Percentiles rank a stretch among this genome's conserved stretches.
These are phyloP conservation scores for Bombardia bombarda DNA, from an alignment of 495 filamentous ascomycete species.

Conservation along the genomic window DNA sequence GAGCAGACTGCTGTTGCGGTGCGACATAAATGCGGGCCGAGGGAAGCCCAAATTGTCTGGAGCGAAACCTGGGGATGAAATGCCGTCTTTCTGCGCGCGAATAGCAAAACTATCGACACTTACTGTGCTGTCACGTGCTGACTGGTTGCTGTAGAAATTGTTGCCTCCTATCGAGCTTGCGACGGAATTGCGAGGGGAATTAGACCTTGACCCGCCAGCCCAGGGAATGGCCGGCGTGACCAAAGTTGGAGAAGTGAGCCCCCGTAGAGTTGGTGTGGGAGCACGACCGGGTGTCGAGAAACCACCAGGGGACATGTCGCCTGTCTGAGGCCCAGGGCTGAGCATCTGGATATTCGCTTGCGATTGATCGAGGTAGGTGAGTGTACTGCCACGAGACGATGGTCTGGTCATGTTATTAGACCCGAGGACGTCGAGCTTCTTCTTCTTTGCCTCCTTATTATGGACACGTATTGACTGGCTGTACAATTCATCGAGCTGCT, in stretches of 20 bases:
- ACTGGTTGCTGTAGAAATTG: conserved; percentile 10
- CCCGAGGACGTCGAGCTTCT: conserved; percentile 14
- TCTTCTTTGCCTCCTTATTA: conserved; percentile 22
- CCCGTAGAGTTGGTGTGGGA: conserved; percentile 3
- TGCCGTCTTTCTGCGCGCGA: conserved; percentile 29
- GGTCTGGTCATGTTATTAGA: conserved; percentile 11
- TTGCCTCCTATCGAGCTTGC: conserved; percentile 17
- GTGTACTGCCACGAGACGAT: conserved; percentile 16
- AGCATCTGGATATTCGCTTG: conserved; percentile 7
- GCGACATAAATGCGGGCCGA: conserved; percentile 17
- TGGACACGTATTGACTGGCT: conserved; percentile 37
- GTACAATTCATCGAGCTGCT: conserved; percentile 54
- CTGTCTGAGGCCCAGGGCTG: conserved; percentile 12
- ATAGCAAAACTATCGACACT: conserved; percentile 32
- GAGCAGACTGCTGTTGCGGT: conserved; percentile 31
- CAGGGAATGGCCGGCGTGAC: conserved; percentile 16
- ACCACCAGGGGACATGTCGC: conserved; percentile 5
- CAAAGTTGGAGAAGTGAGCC: conserved; percentile 14
- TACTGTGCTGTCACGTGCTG: conserved; percentile 25
- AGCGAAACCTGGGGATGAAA: conserved; percentile 24
- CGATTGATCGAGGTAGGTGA: conserved; percentile 5
- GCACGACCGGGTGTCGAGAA: conserved; percentile 5
- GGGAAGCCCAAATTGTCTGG: conserved; percentile 18
- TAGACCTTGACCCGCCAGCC: conserved; percentile 8
- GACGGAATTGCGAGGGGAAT: conserved; percentile 17